Evolutionary conservation across 352 stramenopile genomes (phyloP).

Genomic region (Globisporangium spinosum): DNA sequence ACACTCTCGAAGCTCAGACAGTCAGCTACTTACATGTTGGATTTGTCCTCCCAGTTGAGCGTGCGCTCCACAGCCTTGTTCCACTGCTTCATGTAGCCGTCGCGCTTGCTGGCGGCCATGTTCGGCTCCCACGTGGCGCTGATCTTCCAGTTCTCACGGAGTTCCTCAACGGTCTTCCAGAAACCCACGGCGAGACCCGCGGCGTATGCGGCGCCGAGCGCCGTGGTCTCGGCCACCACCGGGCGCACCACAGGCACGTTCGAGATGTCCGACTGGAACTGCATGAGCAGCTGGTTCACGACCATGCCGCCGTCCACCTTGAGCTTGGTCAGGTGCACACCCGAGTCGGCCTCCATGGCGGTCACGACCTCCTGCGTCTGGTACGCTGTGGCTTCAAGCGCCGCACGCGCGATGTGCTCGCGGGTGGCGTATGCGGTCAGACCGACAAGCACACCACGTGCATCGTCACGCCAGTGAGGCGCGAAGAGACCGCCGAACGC

Average conservation of each 20-base stretch:
- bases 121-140: conserved; percentile 68
- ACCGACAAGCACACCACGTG: conserved; percentile 95
- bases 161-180: conserved; percentile 89
- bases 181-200: conserved; percentile 96
- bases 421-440: conserved; percentile 94
- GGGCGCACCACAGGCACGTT: conserved; percentile 92
- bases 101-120: conserved; percentile 58
- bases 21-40: conserved; percentile 18
- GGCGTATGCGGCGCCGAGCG: conserved; percentile 95
- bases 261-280: conserved; percentile 97
- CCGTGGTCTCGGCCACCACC: conserved; percentile 96
- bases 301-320: conserved; percentile 98
- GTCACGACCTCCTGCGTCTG: conserved; percentile 93
- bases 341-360: conserved; percentile 92
- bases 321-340: conserved; percentile 87
- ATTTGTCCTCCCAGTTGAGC: conserved; percentile 75
- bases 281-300: conserved; percentile 96
- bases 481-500: conserved; percentile 97
- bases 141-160: conserved; percentile 81
- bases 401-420: conserved; percentile 94
- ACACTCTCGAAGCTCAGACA: neutral
- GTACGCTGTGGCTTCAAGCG: conserved; percentile 95
- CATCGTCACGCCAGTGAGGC: conserved; percentile 95
- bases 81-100: conserved; percentile 68
- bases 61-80: conserved; percentile 81